Evolutionary conservation across 345 rosid genomes (phyloP).

Genomic region (Acer saccharum): DNA sequence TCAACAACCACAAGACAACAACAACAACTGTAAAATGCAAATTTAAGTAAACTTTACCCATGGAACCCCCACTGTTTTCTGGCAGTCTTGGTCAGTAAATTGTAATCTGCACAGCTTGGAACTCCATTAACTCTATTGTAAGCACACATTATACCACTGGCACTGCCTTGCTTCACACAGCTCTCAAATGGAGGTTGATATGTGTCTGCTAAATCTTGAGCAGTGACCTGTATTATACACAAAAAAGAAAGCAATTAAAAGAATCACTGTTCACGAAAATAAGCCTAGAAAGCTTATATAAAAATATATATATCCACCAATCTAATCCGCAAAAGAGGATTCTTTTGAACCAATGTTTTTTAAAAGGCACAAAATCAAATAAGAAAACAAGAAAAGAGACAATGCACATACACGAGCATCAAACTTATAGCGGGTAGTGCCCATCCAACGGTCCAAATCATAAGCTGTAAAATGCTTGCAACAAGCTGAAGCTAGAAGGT

Average conservation of each 20-base stretch:
- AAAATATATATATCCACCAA: background rate
- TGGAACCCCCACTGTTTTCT: slow-evolving; percentile 71
- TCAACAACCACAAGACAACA: background rate
- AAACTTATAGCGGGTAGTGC: slow-evolving; percentile 61
- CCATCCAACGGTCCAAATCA: slow-evolving; percentile 89
- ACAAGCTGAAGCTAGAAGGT: slow-evolving; percentile 74
- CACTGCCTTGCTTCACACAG: slow-evolving; percentile 67
- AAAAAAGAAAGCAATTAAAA: background rate
- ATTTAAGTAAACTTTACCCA: slow-evolving; percentile 45
- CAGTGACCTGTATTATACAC: slow-evolving; percentile 4
- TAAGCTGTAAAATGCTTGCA: slow-evolving; percentile 95
- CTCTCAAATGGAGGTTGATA: slow-evolving; percentile 82
- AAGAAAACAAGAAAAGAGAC: background rate
- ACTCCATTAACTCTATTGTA: slow-evolving; percentile 78
- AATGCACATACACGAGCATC: slow-evolving; percentile 63
- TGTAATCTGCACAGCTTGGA: slow-evolving; percentile 71
- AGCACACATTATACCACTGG: slow-evolving; percentile 89
- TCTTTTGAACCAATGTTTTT: slow-evolving; percentile 1
- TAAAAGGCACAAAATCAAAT: slow-evolving; percentile 2
- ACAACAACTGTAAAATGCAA: background rate
- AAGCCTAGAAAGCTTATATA: background rate
- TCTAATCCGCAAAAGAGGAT: slow-evolving; percentile 12
- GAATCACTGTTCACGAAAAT: background rate
- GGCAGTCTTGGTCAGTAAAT: slow-evolving; percentile 60
- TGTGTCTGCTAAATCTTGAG: slow-evolving; percentile 79